phyloP scores from a whole-genome alignment of 495 filamentous ascomycete genomes.

The Daldinia concentrica region DNA sequence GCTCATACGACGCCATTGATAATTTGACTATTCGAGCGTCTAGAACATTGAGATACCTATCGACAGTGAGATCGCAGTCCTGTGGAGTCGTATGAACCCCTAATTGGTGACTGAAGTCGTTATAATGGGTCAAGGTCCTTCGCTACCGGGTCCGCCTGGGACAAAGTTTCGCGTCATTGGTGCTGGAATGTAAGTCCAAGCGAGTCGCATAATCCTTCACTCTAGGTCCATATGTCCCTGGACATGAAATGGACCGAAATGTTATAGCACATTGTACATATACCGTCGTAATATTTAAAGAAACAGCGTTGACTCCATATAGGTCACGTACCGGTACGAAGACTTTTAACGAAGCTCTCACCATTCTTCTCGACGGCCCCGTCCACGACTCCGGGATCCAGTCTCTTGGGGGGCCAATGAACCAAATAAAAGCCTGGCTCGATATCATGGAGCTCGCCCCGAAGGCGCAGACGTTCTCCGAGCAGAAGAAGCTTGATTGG shows the following conservation, averaged over 20 bases:
- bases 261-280: neutral
- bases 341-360: conserved; percentile 46
- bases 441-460: conserved; percentile 47
- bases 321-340: conserved; percentile 50
- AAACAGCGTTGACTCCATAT: conserved; percentile 25
- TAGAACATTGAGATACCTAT: conserved; percentile 15
- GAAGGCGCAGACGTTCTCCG: conserved; percentile 41
- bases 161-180: conserved; percentile 49
- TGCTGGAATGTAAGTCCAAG: conserved; percentile 47
- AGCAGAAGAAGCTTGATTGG: conserved; percentile 48
- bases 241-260: neutral
- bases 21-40: conserved; percentile 24
- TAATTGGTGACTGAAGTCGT: conserved; percentile 32
- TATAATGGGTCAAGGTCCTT: conserved; percentile 46
- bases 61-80: conserved; percentile 8
- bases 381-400: conserved; percentile 49
- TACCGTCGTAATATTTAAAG: neutral
- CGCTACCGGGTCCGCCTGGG: conserved; percentile 45
- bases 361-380: conserved; percentile 45
- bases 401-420: conserved; percentile 41
- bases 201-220: neutral
- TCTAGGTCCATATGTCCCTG: neutral
- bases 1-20: conserved; percentile 31
- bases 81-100: conserved; percentile 21
- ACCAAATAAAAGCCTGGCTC: conserved; percentile 45